Evolutionary conservation across 2,329 filamentous ascomycete species (phyloP).

Genomic region (Colletotrichum higginsianum): DNA sequence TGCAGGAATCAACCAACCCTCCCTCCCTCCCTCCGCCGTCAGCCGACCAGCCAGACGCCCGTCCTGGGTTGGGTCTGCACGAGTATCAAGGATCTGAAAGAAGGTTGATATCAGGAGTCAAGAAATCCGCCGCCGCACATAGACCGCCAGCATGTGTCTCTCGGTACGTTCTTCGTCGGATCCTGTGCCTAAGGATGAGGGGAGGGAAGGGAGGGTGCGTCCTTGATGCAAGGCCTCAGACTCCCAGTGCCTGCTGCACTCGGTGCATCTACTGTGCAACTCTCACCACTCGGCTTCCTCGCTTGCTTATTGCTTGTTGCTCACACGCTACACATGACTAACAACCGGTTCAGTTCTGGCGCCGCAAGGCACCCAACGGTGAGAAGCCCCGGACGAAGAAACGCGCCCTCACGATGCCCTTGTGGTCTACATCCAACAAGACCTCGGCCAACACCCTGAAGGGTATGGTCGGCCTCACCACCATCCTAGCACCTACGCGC

Average conservation of each 20-base stretch:
- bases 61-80: neutral
- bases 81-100: neutral
- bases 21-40: neutral
- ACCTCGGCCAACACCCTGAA: conserved; percentile 49
- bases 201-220: neutral
- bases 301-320: neutral
- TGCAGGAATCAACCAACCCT: neutral
- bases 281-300: neutral
- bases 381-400: conserved; percentile 44
- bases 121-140: conserved; percentile 21
- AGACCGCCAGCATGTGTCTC: conserved; percentile 39
- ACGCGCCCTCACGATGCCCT: conserved; percentile 56
- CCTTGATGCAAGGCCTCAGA: conserved; percentile 13
- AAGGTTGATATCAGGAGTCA: neutral
- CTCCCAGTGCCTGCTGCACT: conserved; percentile 2
- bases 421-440: conserved; percentile 56
- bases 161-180: conserved; percentile 32
- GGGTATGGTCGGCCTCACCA: conserved; percentile 53
- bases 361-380: conserved; percentile 29
- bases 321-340: neutral
- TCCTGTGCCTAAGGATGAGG: neutral
- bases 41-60: conserved; percentile 1
- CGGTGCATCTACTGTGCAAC: neutral
- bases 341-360: conserved; percentile 33
- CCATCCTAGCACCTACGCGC: conserved; percentile 49